These are phyloP conservation scores for Saururus chinensis DNA, from an alignment of 164 flowering plant species.

Conservation along the genomic window DNA sequence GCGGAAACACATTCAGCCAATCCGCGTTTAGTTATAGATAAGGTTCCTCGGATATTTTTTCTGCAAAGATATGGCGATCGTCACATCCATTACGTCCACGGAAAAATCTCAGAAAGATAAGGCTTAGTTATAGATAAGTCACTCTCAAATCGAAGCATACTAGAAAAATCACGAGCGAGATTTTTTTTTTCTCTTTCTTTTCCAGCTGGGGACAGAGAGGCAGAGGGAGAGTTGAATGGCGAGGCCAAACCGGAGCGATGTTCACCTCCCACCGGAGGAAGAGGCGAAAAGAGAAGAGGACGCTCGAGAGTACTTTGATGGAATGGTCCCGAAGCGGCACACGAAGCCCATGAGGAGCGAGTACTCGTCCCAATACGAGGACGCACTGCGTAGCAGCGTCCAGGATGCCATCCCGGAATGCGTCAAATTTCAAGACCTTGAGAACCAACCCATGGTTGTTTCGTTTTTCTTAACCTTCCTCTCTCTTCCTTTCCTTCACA, in stretches of 20 bases:
- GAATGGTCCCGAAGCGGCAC: conserved; percentile 56
- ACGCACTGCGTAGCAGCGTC: conserved; percentile 14
- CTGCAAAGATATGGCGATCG: too few relatives aligned
- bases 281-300: conserved; percentile 42
- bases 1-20: too few relatives aligned
- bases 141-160: too few relatives aligned
- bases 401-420: conserved; percentile 32
- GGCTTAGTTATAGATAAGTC: too few relatives aligned
- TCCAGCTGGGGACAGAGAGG: too few relatives aligned
- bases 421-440: conserved; percentile 48
- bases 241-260: conserved; percentile 24
- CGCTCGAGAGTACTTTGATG: conserved; percentile 53
- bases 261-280: conserved; percentile 32
- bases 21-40: background rate
- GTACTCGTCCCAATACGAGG: conserved; percentile 37
- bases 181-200: too few relatives aligned
- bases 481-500: too few relatives aligned
- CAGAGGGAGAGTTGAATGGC: too few relatives aligned
- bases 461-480: background rate
- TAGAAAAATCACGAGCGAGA: too few relatives aligned
- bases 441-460: conserved; percentile 39
- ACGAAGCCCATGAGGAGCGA: conserved; percentile 84
- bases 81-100: too few relatives aligned
- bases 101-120: too few relatives aligned
- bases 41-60: too few relatives aligned